Conservation (phyloP, 2,329 filamentous ascomycete species). For the Fusarium papillatum region DNA sequence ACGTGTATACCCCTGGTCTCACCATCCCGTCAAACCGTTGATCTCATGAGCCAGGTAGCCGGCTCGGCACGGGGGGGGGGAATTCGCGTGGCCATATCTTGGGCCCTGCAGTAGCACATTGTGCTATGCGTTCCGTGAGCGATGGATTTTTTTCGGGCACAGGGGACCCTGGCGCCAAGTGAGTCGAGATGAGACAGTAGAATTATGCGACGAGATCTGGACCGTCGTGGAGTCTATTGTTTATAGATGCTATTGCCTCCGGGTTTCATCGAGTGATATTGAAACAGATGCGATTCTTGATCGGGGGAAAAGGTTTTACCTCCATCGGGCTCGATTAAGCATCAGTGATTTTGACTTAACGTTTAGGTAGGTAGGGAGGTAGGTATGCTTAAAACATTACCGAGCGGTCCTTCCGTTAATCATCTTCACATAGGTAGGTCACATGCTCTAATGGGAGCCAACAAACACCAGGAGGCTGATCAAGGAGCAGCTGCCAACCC, state of each 20-base stretch:
- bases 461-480: not conserved
- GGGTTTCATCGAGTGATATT: slow-evolving; percentile 28
- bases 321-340: not conserved
- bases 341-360: not conserved
- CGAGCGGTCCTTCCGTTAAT: not conserved
- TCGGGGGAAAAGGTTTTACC: not conserved
- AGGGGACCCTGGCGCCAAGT: slow-evolving; percentile 22
- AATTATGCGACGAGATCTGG: slow-evolving; percentile 33
- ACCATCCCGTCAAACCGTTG: not conserved
- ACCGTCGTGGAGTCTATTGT: slow-evolving; percentile 10
- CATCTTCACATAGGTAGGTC: not conserved
- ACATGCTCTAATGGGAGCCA: not conserved
- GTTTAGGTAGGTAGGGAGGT: not conserved
- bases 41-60: not conserved
- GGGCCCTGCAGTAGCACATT: slow-evolving; percentile 5
- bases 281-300: slow-evolving; percentile 24
- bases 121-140: slow-evolving; percentile 11
- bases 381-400: not conserved
- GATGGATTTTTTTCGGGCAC: slow-evolving; percentile 3
- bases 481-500: not conserved
- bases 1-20: not conserved
- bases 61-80: not conserved
- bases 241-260: slow-evolving; percentile 16
- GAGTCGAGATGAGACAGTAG: slow-evolving; percentile 3
- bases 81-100: slow-evolving; percentile 21